These are phyloP conservation scores for Hondaea fermentalgiana DNA, from an alignment of 108 stramenopile species.

Conservation along the genomic window DNA sequence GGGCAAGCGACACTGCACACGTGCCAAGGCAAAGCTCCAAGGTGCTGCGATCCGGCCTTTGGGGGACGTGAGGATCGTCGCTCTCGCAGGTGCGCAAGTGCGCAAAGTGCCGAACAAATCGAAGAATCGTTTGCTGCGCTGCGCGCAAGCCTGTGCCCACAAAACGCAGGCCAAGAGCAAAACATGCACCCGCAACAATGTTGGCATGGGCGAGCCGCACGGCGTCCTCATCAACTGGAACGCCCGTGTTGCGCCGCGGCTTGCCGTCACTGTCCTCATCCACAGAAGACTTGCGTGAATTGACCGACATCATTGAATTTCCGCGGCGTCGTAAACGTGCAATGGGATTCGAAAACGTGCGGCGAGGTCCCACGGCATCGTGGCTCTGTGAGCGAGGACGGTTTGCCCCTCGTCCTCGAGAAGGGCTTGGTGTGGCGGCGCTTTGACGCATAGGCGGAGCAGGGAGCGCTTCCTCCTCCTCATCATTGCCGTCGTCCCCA, in stretches of 20 bases:
- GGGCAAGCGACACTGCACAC: constrained; percentile 67
- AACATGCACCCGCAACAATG: constrained; percentile 82
- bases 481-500: no score
- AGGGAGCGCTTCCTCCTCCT: background rate
- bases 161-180: constrained; percentile 76
- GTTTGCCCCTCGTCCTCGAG: background rate
- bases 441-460: no score
- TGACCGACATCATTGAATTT: background rate
- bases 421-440: background rate
- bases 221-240: constrained; percentile 66
- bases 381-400: background rate
- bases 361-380: background rate
- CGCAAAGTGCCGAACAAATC: constrained; percentile 58
- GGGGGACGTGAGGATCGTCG: constrained; percentile 44
- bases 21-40: constrained; percentile 79
- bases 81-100: constrained; percentile 64
- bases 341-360: background rate
- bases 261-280: constrained; percentile 20
- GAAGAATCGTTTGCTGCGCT: constrained; percentile 59
- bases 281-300: background rate
- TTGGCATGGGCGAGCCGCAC: constrained; percentile 80
- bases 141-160: constrained; percentile 72
- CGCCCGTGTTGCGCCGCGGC: constrained; percentile 23
- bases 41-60: constrained; percentile 61
- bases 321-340: background rate